Evolutionary conservation across 805 yeast genomes (phyloP).

Genomic region (Cyberlindnera saturnus): DNA sequence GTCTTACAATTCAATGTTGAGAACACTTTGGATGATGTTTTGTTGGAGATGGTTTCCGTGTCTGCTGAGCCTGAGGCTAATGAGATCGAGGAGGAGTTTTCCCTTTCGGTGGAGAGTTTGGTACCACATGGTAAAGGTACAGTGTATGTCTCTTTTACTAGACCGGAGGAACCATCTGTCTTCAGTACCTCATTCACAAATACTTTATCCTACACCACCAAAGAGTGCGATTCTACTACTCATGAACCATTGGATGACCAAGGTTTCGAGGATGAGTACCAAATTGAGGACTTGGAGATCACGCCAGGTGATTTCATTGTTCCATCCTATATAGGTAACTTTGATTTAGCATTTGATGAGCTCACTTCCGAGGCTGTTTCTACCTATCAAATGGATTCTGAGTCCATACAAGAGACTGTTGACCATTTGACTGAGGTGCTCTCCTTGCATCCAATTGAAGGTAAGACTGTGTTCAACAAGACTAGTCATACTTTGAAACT

Average conservation of each 20-base stretch:
- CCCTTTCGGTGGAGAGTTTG: conserved; percentile 67
- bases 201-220: conserved; percentile 65
- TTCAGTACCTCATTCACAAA: conserved; percentile 52
- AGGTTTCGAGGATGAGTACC: conserved; percentile 92
- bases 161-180: conserved; percentile 42
- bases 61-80: conserved; percentile 53
- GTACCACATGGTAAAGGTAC: conserved; percentile 67
- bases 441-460: conserved; percentile 69
- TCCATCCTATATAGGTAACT: conserved; percentile 75
- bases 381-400: conserved; percentile 55
- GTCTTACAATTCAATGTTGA: conserved; percentile 78
- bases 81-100: conserved; percentile 55
- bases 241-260: conserved; percentile 59
- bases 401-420: conserved; percentile 50
- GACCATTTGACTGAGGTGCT: conserved; percentile 45
- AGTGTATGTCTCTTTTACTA: conserved; percentile 69
- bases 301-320: conserved; percentile 75
- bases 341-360: conserved; percentile 69
- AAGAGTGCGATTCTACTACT: conserved; percentile 72
- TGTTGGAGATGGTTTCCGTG: conserved; percentile 72
- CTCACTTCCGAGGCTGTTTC: conserved; percentile 55
- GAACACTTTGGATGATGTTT: conserved; percentile 76
- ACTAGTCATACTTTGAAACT: conserved; percentile 67
- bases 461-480: conserved; percentile 45
- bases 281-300: conserved; percentile 72